phyloP scores from a whole-genome alignment of 139 green algal species.

The Pleodorina starrii region DNA sequence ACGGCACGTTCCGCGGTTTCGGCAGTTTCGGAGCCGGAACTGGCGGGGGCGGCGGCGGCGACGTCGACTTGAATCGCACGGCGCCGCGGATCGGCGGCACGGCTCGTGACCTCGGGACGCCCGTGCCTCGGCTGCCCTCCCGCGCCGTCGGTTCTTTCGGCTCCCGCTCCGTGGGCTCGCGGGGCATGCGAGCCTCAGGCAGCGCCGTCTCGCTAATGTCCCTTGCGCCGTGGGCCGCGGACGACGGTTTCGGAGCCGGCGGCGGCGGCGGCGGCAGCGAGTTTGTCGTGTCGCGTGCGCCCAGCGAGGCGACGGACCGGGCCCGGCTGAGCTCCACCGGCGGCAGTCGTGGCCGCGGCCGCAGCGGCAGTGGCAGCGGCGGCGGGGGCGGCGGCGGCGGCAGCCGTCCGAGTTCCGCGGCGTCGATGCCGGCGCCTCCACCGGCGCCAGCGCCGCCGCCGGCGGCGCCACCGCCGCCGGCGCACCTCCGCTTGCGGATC shows the following conservation, averaged over 20 bases:
- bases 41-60: too few relatives aligned
- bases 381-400: neutral
- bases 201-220: neutral
- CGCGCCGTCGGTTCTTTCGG: neutral
- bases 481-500: neutral
- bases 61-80: neutral
- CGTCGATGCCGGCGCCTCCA: conserved; percentile 11
- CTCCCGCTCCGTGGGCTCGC: neutral
- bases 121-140: neutral
- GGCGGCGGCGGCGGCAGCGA: neutral
- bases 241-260: neutral
- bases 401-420: neutral
- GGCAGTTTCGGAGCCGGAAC: too few relatives aligned
- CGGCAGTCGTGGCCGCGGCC: neutral
- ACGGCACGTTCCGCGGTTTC: neutral
- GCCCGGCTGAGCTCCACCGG: neutral
- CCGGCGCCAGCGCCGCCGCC: conserved; percentile 18
- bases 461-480: conserved; percentile 22
- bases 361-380: neutral
- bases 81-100: neutral
- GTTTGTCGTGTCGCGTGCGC: neutral
- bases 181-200: neutral
- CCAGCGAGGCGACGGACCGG: neutral
- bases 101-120: neutral
- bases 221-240: neutral